phyloP scores from a whole-genome alignment of 305 asterid species.

The Fraxinus paxiana region DNA sequence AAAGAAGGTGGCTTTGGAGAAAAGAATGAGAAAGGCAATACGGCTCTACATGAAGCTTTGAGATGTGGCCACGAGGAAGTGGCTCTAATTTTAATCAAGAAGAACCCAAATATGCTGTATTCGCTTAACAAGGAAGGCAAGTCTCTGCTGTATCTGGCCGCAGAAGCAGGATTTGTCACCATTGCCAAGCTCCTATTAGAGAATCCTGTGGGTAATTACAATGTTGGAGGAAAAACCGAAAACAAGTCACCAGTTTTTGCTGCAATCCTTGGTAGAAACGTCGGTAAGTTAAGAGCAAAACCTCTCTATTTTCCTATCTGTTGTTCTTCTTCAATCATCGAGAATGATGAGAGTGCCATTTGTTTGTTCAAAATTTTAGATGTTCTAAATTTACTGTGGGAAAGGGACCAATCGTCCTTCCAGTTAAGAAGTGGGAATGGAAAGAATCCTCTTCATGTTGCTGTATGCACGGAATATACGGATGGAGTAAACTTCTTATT shows the following conservation, averaged over 20 bases:
- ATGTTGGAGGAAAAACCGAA: slow-evolving; percentile 24
- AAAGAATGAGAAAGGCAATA: slow-evolving; percentile 42
- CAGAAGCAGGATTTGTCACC: slow-evolving; percentile 48
- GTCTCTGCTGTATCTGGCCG: slow-evolving; percentile 50
- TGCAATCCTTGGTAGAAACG: slow-evolving; percentile 31
- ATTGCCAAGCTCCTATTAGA: slow-evolving; percentile 40
- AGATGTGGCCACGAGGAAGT: slow-evolving; percentile 37
- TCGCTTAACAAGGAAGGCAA: slow-evolving; percentile 43
- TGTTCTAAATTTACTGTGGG: slow-evolving; percentile 38
- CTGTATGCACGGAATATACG: slow-evolving; percentile 35
- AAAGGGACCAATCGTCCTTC: slow-evolving; percentile 37
- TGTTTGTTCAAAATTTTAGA: slow-evolving; percentile 14
- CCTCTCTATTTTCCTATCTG: background rate
- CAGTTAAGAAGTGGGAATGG: slow-evolving; percentile 34
- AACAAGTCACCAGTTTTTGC: slow-evolving; percentile 42
- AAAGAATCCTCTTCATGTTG: slow-evolving; percentile 43
- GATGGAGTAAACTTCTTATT: slow-evolving; percentile 39
- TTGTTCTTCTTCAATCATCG: background rate
- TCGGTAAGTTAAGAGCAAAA: slow-evolving; percentile 22
- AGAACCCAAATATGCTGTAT: slow-evolving; percentile 37
- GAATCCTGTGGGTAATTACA: slow-evolving; percentile 39
- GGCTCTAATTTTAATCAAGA: slow-evolving; percentile 38
- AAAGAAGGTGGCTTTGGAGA: slow-evolving; percentile 31
- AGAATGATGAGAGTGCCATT: background rate
- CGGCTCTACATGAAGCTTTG: slow-evolving; percentile 54